phyloP scores from a whole-genome alignment of 2,329 filamentous ascomycete species.

The Teratosphaeria nubilosa region DNA sequence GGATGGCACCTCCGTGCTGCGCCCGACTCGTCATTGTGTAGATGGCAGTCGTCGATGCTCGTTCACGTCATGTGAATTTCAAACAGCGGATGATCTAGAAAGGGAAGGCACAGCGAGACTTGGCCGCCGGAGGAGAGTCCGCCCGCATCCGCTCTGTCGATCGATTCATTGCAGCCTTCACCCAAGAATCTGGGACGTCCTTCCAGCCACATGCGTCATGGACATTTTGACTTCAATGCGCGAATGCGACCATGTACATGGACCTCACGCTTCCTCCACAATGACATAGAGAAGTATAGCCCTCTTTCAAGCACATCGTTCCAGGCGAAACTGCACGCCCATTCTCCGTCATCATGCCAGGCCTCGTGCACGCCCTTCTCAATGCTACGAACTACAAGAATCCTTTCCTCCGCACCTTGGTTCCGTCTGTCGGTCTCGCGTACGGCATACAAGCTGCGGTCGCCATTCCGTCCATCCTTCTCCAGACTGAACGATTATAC shows the following conservation, averaged over 20 bases:
- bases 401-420: conserved; percentile 52
- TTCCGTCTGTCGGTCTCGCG: conserved; percentile 52
- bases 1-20: too few relatives aligned
- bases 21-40: too few relatives aligned
- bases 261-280: background rate
- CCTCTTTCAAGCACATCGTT: background rate
- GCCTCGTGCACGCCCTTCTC: conserved; percentile 41
- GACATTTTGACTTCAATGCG: background rate
- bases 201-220: background rate
- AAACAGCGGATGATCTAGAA: background rate
- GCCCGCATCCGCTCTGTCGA: background rate
- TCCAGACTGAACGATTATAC: conserved; percentile 56
- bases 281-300: background rate
- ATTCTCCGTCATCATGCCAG: conserved; percentile 16
- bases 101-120: background rate
- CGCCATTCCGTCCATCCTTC: conserved; percentile 51
- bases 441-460: conserved; percentile 54
- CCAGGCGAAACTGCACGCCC: background rate
- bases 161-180: background rate
- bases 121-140: background rate
- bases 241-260: background rate
- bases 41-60: too few relatives aligned
- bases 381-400: conserved; percentile 49
- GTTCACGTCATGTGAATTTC: too few relatives aligned
- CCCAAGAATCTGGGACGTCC: background rate